Conservation (phyloP, 2,329 filamentous ascomycete species). For the Aspergillus sp. region DNA sequence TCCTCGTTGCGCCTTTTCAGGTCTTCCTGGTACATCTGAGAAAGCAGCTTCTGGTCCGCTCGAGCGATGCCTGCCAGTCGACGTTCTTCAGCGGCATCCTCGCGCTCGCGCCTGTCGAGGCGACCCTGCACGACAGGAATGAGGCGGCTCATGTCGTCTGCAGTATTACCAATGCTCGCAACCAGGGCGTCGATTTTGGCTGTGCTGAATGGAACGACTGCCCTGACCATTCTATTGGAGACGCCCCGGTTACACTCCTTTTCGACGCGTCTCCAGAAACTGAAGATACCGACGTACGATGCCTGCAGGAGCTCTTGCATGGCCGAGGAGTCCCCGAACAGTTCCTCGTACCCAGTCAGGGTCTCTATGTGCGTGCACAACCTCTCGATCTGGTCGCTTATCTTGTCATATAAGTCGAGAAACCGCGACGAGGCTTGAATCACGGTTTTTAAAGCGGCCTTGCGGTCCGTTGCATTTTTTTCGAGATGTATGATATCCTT, state of each 20-base stretch:
- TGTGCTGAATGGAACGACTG: background rate
- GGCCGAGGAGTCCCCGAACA: background rate
- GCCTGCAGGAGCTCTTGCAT: background rate
- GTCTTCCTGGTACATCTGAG: too few species aligned
- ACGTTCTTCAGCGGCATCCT: too few species aligned
- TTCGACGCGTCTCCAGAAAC: background rate
- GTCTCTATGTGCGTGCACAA: background rate
- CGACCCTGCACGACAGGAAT: too few species aligned
- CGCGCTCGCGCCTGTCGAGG: too few species aligned
- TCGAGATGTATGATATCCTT: too few species aligned
- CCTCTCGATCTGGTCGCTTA: background rate
- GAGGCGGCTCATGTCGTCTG: too few species aligned
- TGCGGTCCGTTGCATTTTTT: too few species aligned
- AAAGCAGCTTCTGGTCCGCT: too few species aligned
- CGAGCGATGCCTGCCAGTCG: too few species aligned
- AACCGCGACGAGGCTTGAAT: background rate
- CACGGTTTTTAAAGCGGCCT: too few species aligned
- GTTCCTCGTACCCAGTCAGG: background rate
- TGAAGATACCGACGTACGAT: background rate
- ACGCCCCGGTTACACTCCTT: background rate
- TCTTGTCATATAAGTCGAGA: background rate
- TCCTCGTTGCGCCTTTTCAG: too few species aligned
- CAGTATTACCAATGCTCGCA: too few species aligned
- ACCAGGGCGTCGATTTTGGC: background rate
- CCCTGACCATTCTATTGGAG: background rate